Base-by-base conservation (phyloP, 805 yeast genomes). In the Yamadazyma akitaensis region DNA sequence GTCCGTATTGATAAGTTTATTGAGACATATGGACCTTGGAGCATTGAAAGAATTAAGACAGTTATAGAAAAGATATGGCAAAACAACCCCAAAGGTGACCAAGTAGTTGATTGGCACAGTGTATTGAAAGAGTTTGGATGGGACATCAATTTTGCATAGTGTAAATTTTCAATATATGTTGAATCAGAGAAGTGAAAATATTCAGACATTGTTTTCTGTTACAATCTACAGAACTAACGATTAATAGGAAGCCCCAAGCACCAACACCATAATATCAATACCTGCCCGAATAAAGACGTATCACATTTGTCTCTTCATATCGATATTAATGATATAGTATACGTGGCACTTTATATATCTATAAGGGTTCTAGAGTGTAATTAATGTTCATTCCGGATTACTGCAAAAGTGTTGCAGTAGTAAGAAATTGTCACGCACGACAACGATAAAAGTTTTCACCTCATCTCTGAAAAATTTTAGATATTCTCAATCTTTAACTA, bases 111-210 rank as follows among this genome's bases (percentile, higher is more conserved):
- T 60, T 87, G 95, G 94, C 79, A 80, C 57, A 77, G 72, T 30
- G 74, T 85, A 38, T 80, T 87, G 34, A 79, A 80, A 49, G 74
- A 74, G 11, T 64, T 84, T 42, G 88, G 86, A 2, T 86, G 94
- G 92, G 88, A 86, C 58, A 67, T 88, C 40, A 84, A 85, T 62
- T 87, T 86, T 70, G 94, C 91, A 12, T 80, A 59, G 37, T 28
- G 4, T 28, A 3, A 28, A 28, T 12, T 12, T 28, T 3, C 9
- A 28, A 28, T 28, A 28, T 28, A 28, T 11, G 10, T 28, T 21
- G 7, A 21, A 5, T 21, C 24, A 21, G 24, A 21, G 24, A 21
- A 21, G 24, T 5, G 24, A 7, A 5, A 21, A 5, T 21, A 21
- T 21, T 21, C 7, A 4, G 24, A 7, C 7, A 5, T 21, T 21